phyloP scores from a whole-genome alignment of 2,329 filamentous ascomycete genomes.

The Botryotinia convoluta region DNA sequence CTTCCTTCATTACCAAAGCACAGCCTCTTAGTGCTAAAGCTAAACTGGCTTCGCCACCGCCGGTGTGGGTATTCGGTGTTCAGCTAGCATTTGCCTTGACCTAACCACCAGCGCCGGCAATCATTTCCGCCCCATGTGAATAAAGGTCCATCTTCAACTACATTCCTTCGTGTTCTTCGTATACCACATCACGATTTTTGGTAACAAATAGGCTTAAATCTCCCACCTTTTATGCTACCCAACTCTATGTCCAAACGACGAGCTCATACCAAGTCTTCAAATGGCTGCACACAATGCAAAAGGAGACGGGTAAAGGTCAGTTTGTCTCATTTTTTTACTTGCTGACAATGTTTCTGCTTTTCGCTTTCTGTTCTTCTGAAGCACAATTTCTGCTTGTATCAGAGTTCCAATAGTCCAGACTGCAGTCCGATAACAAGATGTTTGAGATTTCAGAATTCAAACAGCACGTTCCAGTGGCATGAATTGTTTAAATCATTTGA shows the following conservation, averaged over 20 bases:
- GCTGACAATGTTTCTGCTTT: background rate
- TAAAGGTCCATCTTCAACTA: background rate
- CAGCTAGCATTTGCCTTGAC: background rate
- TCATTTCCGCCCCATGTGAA: background rate
- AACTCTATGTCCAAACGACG: background rate
- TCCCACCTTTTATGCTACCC: background rate
- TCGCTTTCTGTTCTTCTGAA: too few species aligned
- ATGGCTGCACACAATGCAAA: background rate
- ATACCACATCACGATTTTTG: background rate
- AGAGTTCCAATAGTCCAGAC: background rate
- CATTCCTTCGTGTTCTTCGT: background rate
- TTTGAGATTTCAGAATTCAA: background rate
- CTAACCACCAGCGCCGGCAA: background rate
- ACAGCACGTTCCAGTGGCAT: background rate
- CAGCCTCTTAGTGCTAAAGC: background rate
- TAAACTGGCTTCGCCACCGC: background rate
- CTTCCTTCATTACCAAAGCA: background rate
- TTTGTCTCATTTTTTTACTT: background rate
- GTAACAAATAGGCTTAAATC: background rate
- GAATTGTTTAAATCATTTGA: background rate
- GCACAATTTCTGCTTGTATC: background rate
- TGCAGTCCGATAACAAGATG: background rate
- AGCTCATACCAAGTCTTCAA: background rate
- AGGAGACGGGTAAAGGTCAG: background rate
- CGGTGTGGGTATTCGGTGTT: background rate